Base-by-base conservation (phyloP, 441 rosid species). In the Adansonia gregorii region DNA sequence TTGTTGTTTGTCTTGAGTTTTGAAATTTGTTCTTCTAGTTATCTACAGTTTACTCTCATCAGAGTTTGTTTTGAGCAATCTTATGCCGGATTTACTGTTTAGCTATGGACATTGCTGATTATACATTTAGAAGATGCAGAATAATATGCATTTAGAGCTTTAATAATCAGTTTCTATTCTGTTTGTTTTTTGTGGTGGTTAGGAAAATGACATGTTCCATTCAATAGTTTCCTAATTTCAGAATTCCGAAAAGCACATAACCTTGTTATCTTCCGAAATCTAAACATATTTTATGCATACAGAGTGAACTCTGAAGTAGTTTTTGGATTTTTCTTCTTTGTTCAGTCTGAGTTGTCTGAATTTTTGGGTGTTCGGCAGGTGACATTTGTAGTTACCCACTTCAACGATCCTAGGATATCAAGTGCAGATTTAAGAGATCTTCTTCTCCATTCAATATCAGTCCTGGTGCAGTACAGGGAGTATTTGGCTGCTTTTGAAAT, bases 401-500 rank as follows among this genome's bases (percentile, higher is more conserved):
- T 95, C 92, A 92, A 91, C 20, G 95, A 95, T 83, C 85, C 90
- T 14, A 92, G 99, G 81, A 92, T 95, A 86, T 86, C 93, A 46
- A 91, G 94, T 84, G 92, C 94, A 78, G 94, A 94, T 85, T 86
- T 94, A 64, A 89, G 87, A 84, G 99, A 95, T 88, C 93, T 92
- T 72, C 97, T 95, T 87, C 98, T 96, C 82, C 99, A 96, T 75
- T 96, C 98, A 75, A 88, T 96, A 82, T 91, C 98, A 27, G 99
- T 91, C 80, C 82, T 96, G 79, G 96, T 96, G 78, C 98, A 94
- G 76, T 92, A 93, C 81, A 92, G 87, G 86, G 98, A 96, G 81
- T 92, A 91, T 85, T 79, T 94, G 86, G 91, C 86, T 69, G 92
- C 92, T 78, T 96, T 96, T 78, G 98, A 94, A 87, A 85, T 79